phyloP scores from a whole-genome alignment of 73 alveolate genomes.

The Blepharisma stoltei region DNA sequence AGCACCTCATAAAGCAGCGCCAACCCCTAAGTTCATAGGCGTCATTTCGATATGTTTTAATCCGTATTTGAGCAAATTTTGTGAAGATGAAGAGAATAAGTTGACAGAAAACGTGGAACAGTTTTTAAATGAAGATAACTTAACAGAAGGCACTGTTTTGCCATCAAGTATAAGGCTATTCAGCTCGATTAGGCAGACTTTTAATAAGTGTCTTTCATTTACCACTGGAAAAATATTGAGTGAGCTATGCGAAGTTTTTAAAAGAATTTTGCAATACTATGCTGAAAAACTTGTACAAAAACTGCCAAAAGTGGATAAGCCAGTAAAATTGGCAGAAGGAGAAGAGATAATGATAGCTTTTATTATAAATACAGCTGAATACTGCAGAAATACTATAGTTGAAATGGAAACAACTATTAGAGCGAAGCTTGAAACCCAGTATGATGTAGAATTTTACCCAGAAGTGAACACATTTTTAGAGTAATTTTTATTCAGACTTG shows the following conservation, averaged over 20 bases:
- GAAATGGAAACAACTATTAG: constrained; percentile 28
- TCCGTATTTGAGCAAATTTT: constrained; percentile 79
- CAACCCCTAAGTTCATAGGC: constrained; percentile 64
- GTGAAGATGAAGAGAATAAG: constrained; percentile 78
- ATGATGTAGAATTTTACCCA: constrained; percentile 9
- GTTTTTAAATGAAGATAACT: constrained; percentile 11
- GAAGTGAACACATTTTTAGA: background rate
- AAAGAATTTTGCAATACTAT: background rate
- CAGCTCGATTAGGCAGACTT: background rate
- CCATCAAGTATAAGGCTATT: constrained; percentile 27
- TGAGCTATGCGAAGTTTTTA: constrained; percentile 5
- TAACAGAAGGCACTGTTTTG: background rate
- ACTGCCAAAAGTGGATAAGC: constrained; percentile 19
- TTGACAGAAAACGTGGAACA: constrained; percentile 50
- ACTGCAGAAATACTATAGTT: constrained; percentile 22
- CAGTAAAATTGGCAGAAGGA: background rate
- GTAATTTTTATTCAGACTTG: constrained; percentile 11
- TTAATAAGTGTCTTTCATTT: background rate
- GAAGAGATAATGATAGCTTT: background rate
- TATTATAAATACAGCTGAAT: constrained; percentile 29
- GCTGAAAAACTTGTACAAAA: background rate
- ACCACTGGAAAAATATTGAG: background rate
- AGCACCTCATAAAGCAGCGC: constrained; percentile 39
- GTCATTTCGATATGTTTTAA: constrained; percentile 80
- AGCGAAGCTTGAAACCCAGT: constrained; percentile 10